Percentiles rank a stretch among this genome's conserved stretches.
Conservation (phyloP, 768 basidiomycete species). For the Trichaptum fuscoviolaceum region DNA sequence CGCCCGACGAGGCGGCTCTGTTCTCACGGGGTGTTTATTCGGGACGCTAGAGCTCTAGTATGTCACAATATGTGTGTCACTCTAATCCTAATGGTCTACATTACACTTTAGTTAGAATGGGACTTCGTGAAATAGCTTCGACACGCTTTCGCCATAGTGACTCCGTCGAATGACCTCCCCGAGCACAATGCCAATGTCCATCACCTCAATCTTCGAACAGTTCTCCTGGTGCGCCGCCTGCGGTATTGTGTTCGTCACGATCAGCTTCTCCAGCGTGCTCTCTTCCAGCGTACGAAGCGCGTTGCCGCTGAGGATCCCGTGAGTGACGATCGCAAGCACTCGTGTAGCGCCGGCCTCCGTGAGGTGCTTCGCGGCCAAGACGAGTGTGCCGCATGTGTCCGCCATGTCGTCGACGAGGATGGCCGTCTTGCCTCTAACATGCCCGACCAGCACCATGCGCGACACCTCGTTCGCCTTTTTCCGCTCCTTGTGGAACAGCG, state of each 20-base stretch:
- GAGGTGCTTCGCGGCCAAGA: slow-evolving; percentile 85
- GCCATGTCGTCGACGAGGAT: slow-evolving; percentile 99
- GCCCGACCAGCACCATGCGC: slow-evolving; percentile 92
- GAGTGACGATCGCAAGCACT: slow-evolving; percentile 91
- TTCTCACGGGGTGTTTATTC: not conserved
- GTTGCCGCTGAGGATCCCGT: slow-evolving; percentile 90
- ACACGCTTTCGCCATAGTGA: slow-evolving; percentile 93
- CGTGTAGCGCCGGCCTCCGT: slow-evolving; percentile 81
- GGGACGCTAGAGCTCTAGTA: not conserved
- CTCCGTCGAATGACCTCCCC: slow-evolving; percentile 41
- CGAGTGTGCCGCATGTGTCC: slow-evolving; percentile 92
- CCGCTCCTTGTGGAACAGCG: slow-evolving; percentile 98
- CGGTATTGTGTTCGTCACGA: slow-evolving; percentile 98
- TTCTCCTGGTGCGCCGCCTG: slow-evolving; percentile 68
- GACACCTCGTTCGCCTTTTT: slow-evolving; percentile 95
- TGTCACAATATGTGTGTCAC: not conserved
- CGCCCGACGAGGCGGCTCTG: not conserved
- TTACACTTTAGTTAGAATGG: slow-evolving; percentile 52
- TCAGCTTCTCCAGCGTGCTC: slow-evolving; percentile 84
- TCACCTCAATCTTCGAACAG: slow-evolving; percentile 82
- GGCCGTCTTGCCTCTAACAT: slow-evolving; percentile 87
- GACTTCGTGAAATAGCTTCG: slow-evolving; percentile 84
- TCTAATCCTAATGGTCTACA: not conserved
- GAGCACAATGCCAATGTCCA: slow-evolving; percentile 91
- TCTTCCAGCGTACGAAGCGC: slow-evolving; percentile 70